Percentiles rank a stretch among this genome's conserved stretches.
Conservation (phyloP, 2,329 filamentous ascomycete genomes). For the Claviceps paspali region DNA sequence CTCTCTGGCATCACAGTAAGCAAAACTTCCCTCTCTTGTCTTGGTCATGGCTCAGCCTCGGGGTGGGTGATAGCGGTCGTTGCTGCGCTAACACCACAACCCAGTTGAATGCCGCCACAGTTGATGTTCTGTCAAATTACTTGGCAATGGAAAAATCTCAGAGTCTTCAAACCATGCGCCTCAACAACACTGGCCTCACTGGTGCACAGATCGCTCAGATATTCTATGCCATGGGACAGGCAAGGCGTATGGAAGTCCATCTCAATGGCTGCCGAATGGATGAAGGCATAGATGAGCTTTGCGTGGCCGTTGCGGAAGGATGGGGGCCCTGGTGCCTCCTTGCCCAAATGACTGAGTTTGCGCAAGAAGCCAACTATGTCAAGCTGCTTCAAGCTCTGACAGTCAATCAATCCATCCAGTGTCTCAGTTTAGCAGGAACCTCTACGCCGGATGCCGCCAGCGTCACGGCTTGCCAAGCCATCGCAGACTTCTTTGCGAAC, state of each 20-base stretch:
- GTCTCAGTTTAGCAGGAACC: constrained; percentile 39
- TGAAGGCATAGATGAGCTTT: constrained; percentile 33
- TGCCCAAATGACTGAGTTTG: constrained; percentile 43
- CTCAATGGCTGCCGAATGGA: constrained; percentile 39
- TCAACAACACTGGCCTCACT: constrained; percentile 37
- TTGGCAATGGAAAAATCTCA: constrained; percentile 24
- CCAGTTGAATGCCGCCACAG: constrained; percentile 34
- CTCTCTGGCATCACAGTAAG: constrained; percentile 37
- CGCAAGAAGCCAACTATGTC: constrained; percentile 34
- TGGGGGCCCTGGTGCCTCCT: constrained; percentile 35
- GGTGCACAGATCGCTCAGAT: constrained; percentile 34
- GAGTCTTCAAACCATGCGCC: constrained; percentile 26
- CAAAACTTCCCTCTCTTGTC: not conserved
- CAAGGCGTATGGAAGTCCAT: constrained; percentile 30
- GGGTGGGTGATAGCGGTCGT: constrained; percentile 5
- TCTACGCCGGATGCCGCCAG: constrained; percentile 31
- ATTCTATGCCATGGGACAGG: constrained; percentile 33
- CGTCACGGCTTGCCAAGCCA: constrained; percentile 29
- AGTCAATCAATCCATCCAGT: constrained; percentile 32
- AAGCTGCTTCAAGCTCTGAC: constrained; percentile 34
- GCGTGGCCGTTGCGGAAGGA: constrained; percentile 29
- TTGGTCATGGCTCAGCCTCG: too few species aligned
- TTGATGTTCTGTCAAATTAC: constrained; percentile 31
- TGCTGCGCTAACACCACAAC: not conserved
- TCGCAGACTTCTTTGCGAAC: constrained; percentile 34